Conservation (phyloP, 192 early-diverging fungal species). For the Dissophora ornata region DNA sequence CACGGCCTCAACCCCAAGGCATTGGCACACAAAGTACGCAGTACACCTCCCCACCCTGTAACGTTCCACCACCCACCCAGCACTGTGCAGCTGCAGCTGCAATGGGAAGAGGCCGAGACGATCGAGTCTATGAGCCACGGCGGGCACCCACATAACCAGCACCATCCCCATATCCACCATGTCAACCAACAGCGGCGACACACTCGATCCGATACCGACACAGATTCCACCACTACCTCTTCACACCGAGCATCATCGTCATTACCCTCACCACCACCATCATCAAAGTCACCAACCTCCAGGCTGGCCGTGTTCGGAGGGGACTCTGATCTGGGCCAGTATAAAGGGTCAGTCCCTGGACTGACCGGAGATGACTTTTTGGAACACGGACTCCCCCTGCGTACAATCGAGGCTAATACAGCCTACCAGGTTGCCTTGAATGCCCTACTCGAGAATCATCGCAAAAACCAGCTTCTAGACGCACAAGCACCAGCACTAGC, state of each 20-base stretch:
- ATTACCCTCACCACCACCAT: conserved; percentile 16
- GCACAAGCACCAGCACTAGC: conserved; percentile 22
- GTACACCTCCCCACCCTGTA: neutral
- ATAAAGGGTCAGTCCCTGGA: conserved; percentile 25
- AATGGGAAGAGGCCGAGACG: conserved; percentile 52
- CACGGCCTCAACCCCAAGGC: conserved; percentile 27
- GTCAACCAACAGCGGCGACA: conserved; percentile 1
- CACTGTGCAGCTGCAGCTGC: conserved; percentile 31
- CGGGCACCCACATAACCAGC: conserved; percentile 40
- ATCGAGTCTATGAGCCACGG: conserved; percentile 52
- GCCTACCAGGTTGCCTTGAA: conserved; percentile 32
- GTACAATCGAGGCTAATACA: conserved; percentile 17
- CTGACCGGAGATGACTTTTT: conserved; percentile 21
- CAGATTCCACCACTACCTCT: conserved; percentile 8
- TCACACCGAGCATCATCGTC: conserved; percentile 3
- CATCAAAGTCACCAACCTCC: conserved; percentile 12
- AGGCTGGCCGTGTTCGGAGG: conserved; percentile 14
- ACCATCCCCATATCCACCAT: conserved; percentile 5
- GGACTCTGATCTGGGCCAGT: conserved; percentile 5
- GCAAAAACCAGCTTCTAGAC: conserved; percentile 20
- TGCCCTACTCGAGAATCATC: conserved; percentile 36
- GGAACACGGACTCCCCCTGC: conserved; percentile 11
- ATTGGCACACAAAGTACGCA: conserved; percentile 26
- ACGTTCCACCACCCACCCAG: neutral
- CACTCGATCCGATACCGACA: neutral